phyloP scores from a whole-genome alignment of 768 basidiomycete species.

The Auriculariales sp. region DNA sequence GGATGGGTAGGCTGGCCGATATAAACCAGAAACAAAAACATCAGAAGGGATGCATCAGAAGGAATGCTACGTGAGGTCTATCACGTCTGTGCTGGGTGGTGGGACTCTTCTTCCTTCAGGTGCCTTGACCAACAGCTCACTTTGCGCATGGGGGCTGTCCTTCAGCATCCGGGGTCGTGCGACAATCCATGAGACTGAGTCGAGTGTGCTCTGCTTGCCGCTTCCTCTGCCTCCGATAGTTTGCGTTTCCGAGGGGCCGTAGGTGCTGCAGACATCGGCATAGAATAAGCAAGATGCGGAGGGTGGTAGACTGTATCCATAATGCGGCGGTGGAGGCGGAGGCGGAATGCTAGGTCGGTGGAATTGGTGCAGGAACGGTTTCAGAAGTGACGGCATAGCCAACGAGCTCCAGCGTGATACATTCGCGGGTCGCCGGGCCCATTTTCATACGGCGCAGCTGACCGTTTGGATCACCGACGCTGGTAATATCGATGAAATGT shows the following conservation, averaged over 20 bases:
- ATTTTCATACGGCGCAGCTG: not conserved
- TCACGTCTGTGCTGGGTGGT: no score
- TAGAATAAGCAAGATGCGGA: not conserved
- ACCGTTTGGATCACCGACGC: not conserved
- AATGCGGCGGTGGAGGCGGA: not conserved
- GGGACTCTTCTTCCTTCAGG: not conserved
- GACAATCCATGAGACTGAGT: not conserved
- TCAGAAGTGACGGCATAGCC: not conserved
- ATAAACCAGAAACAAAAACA: no score
- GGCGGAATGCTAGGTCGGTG: not conserved
- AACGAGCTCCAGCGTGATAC: not conserved
- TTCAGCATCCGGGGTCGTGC: not conserved
- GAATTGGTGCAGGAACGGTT: not conserved
- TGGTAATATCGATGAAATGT: constrained; percentile 52
- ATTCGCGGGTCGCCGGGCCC: not conserved
- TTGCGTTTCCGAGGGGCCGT: not conserved
- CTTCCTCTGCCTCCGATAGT: not conserved
- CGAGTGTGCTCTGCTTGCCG: not conserved
- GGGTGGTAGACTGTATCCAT: not conserved
- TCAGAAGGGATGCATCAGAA: no score
- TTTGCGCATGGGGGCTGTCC: not conserved
- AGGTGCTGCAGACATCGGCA: not conserved
- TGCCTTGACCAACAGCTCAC: not conserved
- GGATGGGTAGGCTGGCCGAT: no score
- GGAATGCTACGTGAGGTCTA: no score